Conservation (phyloP, 2,329 filamentous ascomycete genomes). For the Ceratocystis ficicola region DNA sequence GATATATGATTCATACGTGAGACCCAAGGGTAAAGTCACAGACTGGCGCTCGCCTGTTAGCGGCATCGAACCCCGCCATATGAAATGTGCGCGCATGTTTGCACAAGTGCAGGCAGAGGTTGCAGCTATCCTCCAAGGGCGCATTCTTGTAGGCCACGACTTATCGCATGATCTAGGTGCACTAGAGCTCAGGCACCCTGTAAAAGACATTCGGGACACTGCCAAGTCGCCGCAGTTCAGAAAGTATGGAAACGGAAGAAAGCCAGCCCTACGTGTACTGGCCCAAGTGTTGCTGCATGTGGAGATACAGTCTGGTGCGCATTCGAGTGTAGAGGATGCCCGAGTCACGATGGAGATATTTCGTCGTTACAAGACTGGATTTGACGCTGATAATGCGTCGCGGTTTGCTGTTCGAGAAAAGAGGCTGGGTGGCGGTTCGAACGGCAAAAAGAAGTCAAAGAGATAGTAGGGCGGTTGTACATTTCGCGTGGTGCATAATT, state of each 20-base stretch:
- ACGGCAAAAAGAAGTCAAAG: slow-evolving; percentile 28
- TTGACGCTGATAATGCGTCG: slow-evolving; percentile 68
- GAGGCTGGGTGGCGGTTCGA: background rate
- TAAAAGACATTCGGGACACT: slow-evolving; percentile 72
- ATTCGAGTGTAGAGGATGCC: slow-evolving; percentile 67
- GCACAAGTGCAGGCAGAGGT: slow-evolving; percentile 65
- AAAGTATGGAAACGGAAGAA: slow-evolving; percentile 53
- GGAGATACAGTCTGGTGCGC: slow-evolving; percentile 51
- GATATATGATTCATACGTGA: slow-evolving; percentile 87
- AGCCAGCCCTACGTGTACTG: slow-evolving; percentile 52
- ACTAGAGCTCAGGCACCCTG: slow-evolving; percentile 66
- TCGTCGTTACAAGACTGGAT: slow-evolving; percentile 65
- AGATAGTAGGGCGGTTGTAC: background rate
- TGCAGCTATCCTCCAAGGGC: slow-evolving; percentile 52
- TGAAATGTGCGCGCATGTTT: slow-evolving; percentile 58
- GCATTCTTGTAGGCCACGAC: slow-evolving; percentile 73
- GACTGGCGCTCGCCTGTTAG: slow-evolving; percentile 85
- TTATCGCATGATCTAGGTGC: slow-evolving; percentile 67
- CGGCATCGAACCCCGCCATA: slow-evolving; percentile 63
- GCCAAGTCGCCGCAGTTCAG: slow-evolving; percentile 63
- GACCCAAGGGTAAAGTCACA: slow-evolving; percentile 62
- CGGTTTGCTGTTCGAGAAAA: slow-evolving; percentile 36
- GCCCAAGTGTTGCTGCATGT: slow-evolving; percentile 46
- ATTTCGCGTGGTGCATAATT: background rate
- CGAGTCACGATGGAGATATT: slow-evolving; percentile 84